These are phyloP conservation scores for Trichoderma breve DNA, from an alignment of 2,329 filamentous ascomycete species.

Conservation along the genomic window DNA sequence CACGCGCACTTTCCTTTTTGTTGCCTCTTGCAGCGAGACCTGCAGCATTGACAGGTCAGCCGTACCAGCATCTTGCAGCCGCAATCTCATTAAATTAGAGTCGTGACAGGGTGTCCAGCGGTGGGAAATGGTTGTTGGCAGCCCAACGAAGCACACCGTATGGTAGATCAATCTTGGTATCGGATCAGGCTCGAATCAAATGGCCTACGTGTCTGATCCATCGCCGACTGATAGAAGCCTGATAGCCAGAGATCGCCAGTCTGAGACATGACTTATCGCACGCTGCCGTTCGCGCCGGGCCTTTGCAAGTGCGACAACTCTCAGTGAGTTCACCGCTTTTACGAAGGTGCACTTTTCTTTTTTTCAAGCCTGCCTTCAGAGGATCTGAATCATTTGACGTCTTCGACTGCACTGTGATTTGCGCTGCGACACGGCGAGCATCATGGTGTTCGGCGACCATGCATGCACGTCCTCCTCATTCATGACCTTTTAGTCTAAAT, in stretches of 20 bases:
- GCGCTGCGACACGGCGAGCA: not conserved
- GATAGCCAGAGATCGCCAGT: not conserved
- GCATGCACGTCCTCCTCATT: not conserved
- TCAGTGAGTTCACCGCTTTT: not conserved
- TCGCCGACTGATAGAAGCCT: not conserved
- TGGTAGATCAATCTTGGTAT: not conserved
- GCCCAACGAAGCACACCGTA: not conserved
- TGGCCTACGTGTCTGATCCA: not conserved
- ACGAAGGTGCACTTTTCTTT: not conserved
- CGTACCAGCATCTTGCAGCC: conserved; percentile 12
- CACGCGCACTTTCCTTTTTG: not conserved
- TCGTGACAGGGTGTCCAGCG: conserved; percentile 4
- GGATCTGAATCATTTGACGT: not conserved
- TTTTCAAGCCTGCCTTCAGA: not conserved
- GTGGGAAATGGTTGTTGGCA: not conserved
- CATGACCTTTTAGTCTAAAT: not conserved
- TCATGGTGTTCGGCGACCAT: not conserved
- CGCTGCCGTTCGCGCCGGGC: not conserved
- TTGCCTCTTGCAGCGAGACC: conserved; percentile 4
- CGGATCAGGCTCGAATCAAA: not conserved
- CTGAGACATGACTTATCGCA: not conserved
- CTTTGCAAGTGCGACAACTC: not conserved
- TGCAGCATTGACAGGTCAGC: conserved; percentile 17
- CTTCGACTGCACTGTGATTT: not conserved
- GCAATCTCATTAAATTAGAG: conserved; percentile 16